Evolutionary conservation across 73 alveolate genomes (phyloP), one percentile per base, ranked within the genome.

Genomic region (Breviolum minutum): DNA sequence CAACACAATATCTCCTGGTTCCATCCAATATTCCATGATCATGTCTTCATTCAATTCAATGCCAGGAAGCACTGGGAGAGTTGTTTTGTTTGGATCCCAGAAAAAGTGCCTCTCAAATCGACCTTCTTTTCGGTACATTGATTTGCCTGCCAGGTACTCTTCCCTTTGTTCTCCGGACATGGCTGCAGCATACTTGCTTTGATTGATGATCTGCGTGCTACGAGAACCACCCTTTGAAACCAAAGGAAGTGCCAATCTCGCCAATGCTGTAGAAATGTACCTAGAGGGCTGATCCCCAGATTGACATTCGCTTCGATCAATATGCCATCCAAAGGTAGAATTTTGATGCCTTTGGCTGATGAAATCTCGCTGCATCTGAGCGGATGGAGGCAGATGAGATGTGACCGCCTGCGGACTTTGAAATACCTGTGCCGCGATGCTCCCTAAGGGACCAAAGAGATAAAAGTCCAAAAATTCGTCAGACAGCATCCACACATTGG

Each of bases 11-110:
- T 84, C 93, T 54, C 93, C 93, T 60, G 93, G 93, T 20, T 84
- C 93, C 93, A 84, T 84, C 93, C 93, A 84, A 13, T 13, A 29
- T 61, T 84, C 93, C 93, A 84, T 84, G 76, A 84, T 84, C 93
- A 84, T 84, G 77, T 11, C 77, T 84, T 84, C 76, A 6, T 16
- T 61, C 93, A 84, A 26, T 54, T 20, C n/a, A 7, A 84, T 5
- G 7, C 93, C 93, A 7, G 93, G 93, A 84, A 84, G 48, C 24
- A 61, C 77, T 26, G 93, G 93, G 26, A 84, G 26, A 26, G n/a
- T 61, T 27, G 61, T n/a, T n/a, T n/a, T 84, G 77, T 54, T 22
- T 12, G 73, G 19, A 76, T 84, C 93, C 76, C 76, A 84, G 63
- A 40, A 19, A n/a, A 84, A 61, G 7, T 8, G 11, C 26, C 61